Conservation (phyloP, 2,329 filamentous ascomycete genomes). For the Botrytis fragariae region DNA sequence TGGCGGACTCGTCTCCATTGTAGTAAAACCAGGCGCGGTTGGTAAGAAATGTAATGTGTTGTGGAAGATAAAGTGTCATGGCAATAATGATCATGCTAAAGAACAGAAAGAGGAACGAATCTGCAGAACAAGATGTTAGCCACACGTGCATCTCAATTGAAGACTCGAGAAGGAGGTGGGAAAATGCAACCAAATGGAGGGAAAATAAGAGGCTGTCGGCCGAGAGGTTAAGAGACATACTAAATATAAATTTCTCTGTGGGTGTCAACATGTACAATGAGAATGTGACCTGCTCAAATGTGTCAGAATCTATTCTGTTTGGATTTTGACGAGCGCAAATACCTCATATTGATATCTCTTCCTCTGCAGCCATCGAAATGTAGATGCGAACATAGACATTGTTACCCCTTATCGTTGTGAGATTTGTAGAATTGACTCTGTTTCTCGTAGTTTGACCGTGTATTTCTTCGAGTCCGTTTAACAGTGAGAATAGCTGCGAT, state of each 20-base stretch:
- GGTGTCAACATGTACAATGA: constrained; percentile 96
- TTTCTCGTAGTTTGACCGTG: background rate
- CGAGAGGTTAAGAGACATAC: constrained; percentile 52
- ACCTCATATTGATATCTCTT: constrained; percentile 96
- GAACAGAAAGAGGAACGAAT: constrained; percentile 88
- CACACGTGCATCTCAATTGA: background rate
- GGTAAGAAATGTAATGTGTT: constrained; percentile 80
- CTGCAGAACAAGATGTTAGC: constrained; percentile 47
- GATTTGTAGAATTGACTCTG: background rate
- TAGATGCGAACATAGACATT: constrained; percentile 43
- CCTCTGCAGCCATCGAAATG: constrained; percentile 80
- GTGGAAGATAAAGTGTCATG: constrained; percentile 86
- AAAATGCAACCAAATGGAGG: background rate
- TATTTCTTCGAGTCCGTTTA: background rate
- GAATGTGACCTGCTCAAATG: constrained; percentile 95
- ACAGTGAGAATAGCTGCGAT: background rate
- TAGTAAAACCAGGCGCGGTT: constrained; percentile 93
- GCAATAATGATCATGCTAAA: constrained; percentile 83
- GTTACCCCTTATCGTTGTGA: constrained; percentile 16
- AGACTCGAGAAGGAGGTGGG: background rate
- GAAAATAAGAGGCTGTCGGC: background rate
- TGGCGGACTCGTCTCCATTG: constrained; percentile 67
- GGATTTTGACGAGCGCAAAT: background rate
- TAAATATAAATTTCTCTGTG: constrained; percentile 95
- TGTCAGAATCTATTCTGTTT: constrained; percentile 40